Conservation (phyloP, 805 yeast genomes). For the Blastobotrys robertii region DNA sequence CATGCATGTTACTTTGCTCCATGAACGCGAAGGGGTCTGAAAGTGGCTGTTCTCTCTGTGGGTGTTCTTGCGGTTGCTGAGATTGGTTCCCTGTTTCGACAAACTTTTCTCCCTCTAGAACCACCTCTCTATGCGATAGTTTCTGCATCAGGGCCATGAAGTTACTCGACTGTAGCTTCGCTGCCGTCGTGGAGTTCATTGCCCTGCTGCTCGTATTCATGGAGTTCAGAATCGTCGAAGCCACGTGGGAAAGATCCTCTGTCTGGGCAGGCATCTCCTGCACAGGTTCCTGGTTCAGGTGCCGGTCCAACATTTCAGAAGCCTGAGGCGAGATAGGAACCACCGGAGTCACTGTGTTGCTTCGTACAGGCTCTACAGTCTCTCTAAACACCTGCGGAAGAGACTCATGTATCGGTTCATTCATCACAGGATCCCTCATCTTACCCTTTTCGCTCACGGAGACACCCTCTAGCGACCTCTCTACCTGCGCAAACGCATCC, state of each 20-base stretch:
- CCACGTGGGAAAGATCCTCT: constrained; percentile 17
- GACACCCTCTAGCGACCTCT: constrained; percentile 5
- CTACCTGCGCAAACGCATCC: constrained; percentile 19
- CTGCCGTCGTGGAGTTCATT: constrained; percentile 4
- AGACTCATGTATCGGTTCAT: constrained; percentile 2
- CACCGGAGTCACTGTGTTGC: background rate
- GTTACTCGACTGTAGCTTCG: constrained; percentile 18
- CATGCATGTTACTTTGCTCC: constrained; percentile 5
- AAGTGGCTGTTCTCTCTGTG: constrained; percentile 3
- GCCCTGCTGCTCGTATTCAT: constrained; percentile 2
- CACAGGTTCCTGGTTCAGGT: no score
- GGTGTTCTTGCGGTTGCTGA: constrained; percentile 1
- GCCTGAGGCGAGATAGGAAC: no score
- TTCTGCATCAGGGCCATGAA: constrained; percentile 21
- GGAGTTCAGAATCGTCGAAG: constrained; percentile 13
- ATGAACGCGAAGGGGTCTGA: constrained; percentile 15
- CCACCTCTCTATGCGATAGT: constrained; percentile 17
- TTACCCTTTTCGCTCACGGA: background rate
- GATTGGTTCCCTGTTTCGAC: constrained; percentile 9
- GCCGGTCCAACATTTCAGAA: no score
- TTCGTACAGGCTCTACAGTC: background rate
- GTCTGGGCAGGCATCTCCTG: no score
- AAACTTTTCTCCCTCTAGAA: constrained; percentile 18
- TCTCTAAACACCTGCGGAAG: constrained; percentile 1
- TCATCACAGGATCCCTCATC: constrained; percentile 1